Evolutionary conservation across 2,329 filamentous ascomycete genomes (phyloP), one percentile per base, ranked within the genome.

Genomic region (Trichoderma pleuroti): DNA sequence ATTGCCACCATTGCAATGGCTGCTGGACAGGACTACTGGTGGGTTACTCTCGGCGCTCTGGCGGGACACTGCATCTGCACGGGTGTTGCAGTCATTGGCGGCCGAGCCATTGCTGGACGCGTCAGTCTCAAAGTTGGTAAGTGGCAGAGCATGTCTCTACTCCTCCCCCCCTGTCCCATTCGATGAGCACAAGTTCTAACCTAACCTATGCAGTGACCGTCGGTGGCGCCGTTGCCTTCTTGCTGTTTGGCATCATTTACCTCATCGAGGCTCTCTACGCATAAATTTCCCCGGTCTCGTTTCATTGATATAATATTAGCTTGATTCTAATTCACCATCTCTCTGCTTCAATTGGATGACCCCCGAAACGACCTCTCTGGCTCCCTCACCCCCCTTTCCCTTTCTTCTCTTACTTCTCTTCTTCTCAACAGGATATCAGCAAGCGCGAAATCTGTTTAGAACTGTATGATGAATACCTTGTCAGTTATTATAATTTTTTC

Each of bases 1-100:
- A 98, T 99, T 77, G 96, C 96, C 26, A 99, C 96, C 0, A 97
- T 99, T 78, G 96, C 96, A 68, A 99, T 99, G 96, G 96, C 96
- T 63, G 95, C 96, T 39, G 96, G 96, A 24, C 93, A 97, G 81
- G 96, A 99, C 80, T 99, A 98, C 81, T 98, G 95, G 95, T 98
- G 94, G 92, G 96, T 99, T 42, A 98, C 94, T 5, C 85, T 94
- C 60, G 96, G 96, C 71, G 95, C 96, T 1, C 88, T 96, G 42
- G 86, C 88, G 60, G 96, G 96, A 11, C 96, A 99, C 81, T 92
- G 89, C 59, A 88, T 95, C 74, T 99, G 96, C 84, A 98, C 96
- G 8, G 91, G 92, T 60, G 91, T 93, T 26, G 96, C 96, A 54
- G 96, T 99, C 49, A 86, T 99, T 72, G 96, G 96, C 56, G 96